Conservation (phyloP, 768 basidiomycete genomes). For the Heimioporus sp. region DNA sequence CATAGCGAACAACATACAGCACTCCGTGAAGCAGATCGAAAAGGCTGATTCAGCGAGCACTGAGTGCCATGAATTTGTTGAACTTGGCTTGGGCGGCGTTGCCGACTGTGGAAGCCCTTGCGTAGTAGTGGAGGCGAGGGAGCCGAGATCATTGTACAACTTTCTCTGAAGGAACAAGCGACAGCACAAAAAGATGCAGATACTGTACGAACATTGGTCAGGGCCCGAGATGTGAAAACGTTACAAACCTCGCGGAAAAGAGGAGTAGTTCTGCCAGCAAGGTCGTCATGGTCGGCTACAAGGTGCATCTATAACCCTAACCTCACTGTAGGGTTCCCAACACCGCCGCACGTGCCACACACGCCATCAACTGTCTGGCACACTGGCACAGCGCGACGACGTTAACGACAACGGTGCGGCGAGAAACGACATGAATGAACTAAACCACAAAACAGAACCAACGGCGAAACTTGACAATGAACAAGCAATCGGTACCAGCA, state of each 20-base stretch:
- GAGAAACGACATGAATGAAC: slow-evolving; percentile 31
- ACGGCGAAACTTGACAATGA: slow-evolving; percentile 27
- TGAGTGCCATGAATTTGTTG: slow-evolving; percentile 45
- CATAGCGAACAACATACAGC: slow-evolving; percentile 67
- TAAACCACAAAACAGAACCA: slow-evolving; percentile 25
- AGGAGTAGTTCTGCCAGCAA: slow-evolving; percentile 11
- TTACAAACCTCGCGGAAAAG: slow-evolving; percentile 20
- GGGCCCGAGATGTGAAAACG: neutral
- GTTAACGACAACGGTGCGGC: slow-evolving; percentile 7
- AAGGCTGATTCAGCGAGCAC: slow-evolving; percentile 58
- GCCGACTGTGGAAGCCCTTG: slow-evolving; percentile 22
- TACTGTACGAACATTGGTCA: slow-evolving; percentile 32
- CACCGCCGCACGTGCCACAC: slow-evolving; percentile 12
- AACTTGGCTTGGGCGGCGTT: slow-evolving; percentile 17
- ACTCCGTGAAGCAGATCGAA: slow-evolving; percentile 71
- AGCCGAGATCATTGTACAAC: slow-evolving; percentile 59
- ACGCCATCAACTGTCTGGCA: neutral
- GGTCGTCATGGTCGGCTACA: slow-evolving; percentile 13
- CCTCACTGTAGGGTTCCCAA: slow-evolving; percentile 26
- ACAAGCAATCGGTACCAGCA: slow-evolving; percentile 28
- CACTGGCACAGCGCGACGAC: slow-evolving; percentile 12
- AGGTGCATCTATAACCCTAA: slow-evolving; percentile 25
- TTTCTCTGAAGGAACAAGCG: slow-evolving; percentile 55
- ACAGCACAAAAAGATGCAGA: slow-evolving; percentile 53
- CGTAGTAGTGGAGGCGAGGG: slow-evolving; percentile 36